phyloP scores from a whole-genome alignment of 352 stramenopile species.

The Peronospora belbahrii region DNA sequence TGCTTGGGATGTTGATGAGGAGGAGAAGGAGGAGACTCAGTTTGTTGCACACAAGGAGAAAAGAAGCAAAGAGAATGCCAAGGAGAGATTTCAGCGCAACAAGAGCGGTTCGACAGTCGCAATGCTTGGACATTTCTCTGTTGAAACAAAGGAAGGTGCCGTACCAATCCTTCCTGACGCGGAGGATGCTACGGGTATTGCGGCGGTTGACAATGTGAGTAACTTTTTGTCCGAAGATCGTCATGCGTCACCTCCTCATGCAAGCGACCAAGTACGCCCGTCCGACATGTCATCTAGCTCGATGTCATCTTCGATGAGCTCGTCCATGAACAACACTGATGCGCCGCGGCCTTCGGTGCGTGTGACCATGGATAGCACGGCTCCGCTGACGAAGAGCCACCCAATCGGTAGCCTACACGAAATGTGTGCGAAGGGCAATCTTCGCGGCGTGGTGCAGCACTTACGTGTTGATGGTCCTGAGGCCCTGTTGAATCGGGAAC shows the following conservation, averaged over 20 bases:
- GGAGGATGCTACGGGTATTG: slow-evolving; percentile 43
- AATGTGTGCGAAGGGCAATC: slow-evolving; percentile 70
- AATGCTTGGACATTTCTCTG: slow-evolving; percentile 70
- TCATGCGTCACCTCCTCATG: slow-evolving; percentile 23
- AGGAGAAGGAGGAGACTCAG: slow-evolving; percentile 21
- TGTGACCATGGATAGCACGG: slow-evolving; percentile 61
- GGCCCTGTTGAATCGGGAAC: slow-evolving; percentile 56
- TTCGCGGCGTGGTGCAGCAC: slow-evolving; percentile 70
- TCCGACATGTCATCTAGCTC: slow-evolving; percentile 28
- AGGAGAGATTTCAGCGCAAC: slow-evolving; percentile 27
- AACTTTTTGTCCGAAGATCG: slow-evolving; percentile 30
- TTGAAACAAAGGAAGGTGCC: slow-evolving; percentile 37
- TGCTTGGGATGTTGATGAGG: slow-evolving; percentile 22
- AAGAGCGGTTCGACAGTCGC: slow-evolving; percentile 58
- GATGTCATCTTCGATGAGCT: slow-evolving; percentile 25
- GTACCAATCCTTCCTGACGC: slow-evolving; percentile 53
- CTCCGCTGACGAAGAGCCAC: slow-evolving; percentile 67
- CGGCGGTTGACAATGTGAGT: slow-evolving; percentile 47
- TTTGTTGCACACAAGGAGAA: slow-evolving; percentile 5
- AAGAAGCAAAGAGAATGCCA: slow-evolving; percentile 15
- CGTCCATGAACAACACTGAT: slow-evolving; percentile 35
- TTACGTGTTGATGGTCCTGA: slow-evolving; percentile 65
- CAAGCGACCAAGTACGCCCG: slow-evolving; percentile 28
- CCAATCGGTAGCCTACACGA: slow-evolving; percentile 75
- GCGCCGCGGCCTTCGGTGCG: slow-evolving; percentile 53